A percentile compares a stretch with the other conserved stretches of the same genome.
These are phyloP conservation scores for Fusarium euwallaceae DNA, from an alignment of 2,329 filamentous ascomycete genomes.

Conservation along the genomic window DNA sequence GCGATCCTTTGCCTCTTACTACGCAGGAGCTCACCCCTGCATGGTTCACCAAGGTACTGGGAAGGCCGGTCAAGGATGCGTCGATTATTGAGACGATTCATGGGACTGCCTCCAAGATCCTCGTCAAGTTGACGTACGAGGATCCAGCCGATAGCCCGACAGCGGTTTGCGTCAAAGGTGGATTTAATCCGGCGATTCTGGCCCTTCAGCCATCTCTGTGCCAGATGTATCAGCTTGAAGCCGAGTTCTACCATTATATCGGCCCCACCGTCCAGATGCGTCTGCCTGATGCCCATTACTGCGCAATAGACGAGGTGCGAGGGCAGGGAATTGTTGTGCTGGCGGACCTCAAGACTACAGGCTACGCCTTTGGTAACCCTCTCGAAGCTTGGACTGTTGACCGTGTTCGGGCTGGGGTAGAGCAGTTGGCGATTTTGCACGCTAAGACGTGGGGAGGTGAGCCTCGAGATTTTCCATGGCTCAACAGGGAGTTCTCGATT, in stretches of 20 bases:
- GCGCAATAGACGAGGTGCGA: neutral
- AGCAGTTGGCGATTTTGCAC: constrained; percentile 24
- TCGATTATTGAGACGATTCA: constrained; percentile 3
- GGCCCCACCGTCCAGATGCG: neutral
- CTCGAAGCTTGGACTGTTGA: constrained; percentile 6
- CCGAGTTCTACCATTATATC: constrained; percentile 9
- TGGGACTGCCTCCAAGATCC: constrained; percentile 25
- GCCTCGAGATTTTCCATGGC: constrained; percentile 6
- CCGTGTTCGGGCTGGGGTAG: constrained; percentile 3
- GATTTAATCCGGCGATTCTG: constrained; percentile 16
- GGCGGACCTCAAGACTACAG: constrained; percentile 11
- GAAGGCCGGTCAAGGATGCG: neutral
- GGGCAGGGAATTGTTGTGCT: constrained; percentile 27
- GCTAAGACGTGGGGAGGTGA: constrained; percentile 20
- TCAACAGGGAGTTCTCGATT: neutral
- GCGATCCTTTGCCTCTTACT: constrained; percentile 2
- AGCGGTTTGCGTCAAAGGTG: constrained; percentile 11
- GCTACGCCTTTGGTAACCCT: constrained; percentile 17
- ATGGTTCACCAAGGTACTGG: constrained; percentile 18
- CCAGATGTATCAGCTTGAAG: constrained; percentile 12
- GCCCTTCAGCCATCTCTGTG: neutral
- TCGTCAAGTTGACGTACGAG: neutral
- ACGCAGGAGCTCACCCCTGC: neutral
- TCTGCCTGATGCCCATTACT: neutral
- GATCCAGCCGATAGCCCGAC: neutral